phyloP scores from a whole-genome alignment of 2,329 filamentous ascomycete genomes.

The Metarhizium anisopliae region DNA sequence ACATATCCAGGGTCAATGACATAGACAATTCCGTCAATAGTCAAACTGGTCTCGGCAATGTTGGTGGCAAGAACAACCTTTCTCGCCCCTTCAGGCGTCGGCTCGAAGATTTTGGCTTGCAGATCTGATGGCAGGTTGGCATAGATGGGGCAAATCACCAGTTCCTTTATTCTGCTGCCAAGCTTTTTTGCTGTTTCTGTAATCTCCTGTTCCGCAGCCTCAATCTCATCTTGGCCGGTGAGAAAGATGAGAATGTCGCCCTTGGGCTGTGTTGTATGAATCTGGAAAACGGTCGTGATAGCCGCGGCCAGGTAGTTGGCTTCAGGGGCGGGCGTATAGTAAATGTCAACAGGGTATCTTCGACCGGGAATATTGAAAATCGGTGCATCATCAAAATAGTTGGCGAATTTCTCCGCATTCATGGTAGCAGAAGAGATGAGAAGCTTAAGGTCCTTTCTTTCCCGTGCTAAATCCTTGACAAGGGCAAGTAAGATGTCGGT shows the following conservation, averaged over 20 bases:
- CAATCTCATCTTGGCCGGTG: constrained; percentile 94
- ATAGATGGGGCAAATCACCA: constrained; percentile 90
- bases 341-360: constrained; percentile 81
- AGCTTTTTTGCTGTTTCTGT: constrained; percentile 81
- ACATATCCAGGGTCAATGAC: constrained; percentile 94
- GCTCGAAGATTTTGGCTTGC: constrained; percentile 90
- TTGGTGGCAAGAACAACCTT: constrained; percentile 95
- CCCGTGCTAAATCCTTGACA: constrained; percentile 78
- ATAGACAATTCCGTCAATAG: constrained; percentile 92
- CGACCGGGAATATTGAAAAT: constrained; percentile 93
- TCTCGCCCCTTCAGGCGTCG: constrained; percentile 72
- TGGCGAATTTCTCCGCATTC: constrained; percentile 84
- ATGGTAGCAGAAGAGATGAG: constrained; percentile 92
- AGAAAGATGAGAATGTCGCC: constrained; percentile 94
- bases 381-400: constrained; percentile 85
- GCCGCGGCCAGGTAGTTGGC: constrained; percentile 89
- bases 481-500: constrained; percentile 86
- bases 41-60: constrained; percentile 92
- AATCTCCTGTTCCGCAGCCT: constrained; percentile 74
- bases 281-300: constrained; percentile 90
- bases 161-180: constrained; percentile 72
- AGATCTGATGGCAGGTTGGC: constrained; percentile 85
- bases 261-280: constrained; percentile 74
- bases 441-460: constrained; percentile 77
- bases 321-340: constrained; percentile 84